Conservation (phyloP, 2,329 filamentous ascomycete genomes). For the Penicillium sp. region DNA sequence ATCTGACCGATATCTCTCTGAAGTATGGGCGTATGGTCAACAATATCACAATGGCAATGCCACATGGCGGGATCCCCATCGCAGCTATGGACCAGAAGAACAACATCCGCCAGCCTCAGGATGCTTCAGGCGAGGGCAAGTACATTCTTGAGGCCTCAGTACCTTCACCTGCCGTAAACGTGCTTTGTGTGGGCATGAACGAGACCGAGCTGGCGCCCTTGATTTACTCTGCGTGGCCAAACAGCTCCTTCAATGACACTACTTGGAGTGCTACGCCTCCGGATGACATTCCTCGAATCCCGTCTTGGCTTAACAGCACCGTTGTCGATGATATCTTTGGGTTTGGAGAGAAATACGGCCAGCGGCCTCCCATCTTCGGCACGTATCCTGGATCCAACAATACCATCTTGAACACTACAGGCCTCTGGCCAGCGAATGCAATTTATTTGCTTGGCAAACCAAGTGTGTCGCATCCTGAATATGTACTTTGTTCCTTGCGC, state of each 20-base stretch:
- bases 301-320: constrained; percentile 57
- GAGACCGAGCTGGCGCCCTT: constrained; percentile 62
- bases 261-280: constrained; percentile 31
- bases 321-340: constrained; percentile 70
- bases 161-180: constrained; percentile 69
- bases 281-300: constrained; percentile 34
- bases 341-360: constrained; percentile 59
- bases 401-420: constrained; percentile 61
- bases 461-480: constrained; percentile 47
- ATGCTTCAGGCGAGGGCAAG: constrained; percentile 65
- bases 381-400: constrained; percentile 64
- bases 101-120: constrained; percentile 67
- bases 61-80: constrained; percentile 68
- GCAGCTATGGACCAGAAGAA: constrained; percentile 66
- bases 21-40: constrained; percentile 63
- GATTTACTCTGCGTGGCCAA: constrained; percentile 64
- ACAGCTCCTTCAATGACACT: constrained; percentile 33
- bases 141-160: constrained; percentile 70
- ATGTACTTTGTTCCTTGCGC: constrained; percentile 68
- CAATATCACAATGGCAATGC: constrained; percentile 76
- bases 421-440: constrained; percentile 48
- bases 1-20: constrained; percentile 56
- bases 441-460: constrained; percentile 67
- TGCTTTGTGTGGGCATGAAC: constrained; percentile 70
- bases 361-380: constrained; percentile 58